Percentiles rank a stretch among this genome's conserved stretches.
These are phyloP conservation scores for Arabidopsis arenosa DNA, from an alignment of 345 rosid genomes.

Conservation along the genomic window DNA sequence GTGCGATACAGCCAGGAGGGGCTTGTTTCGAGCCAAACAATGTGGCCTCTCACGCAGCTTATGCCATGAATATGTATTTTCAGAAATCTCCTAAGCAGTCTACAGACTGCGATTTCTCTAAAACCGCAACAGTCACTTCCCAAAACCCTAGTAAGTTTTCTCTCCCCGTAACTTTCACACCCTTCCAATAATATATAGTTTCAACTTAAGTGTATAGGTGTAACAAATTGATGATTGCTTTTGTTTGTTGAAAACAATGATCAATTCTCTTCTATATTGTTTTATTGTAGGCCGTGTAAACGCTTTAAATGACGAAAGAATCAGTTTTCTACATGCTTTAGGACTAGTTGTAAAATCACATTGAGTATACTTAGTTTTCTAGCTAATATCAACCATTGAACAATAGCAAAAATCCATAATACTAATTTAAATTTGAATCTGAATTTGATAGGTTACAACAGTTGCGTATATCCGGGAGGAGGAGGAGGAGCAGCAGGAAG, in stretches of 20 bases:
- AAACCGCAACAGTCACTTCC: slow-evolving; percentile 69
- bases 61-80: slow-evolving; percentile 84
- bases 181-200: background rate
- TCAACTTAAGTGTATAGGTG: too few relatives aligned
- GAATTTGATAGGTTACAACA: slow-evolving; percentile 57
- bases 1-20: slow-evolving; percentile 80
- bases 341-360: background rate
- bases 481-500: slow-evolving; percentile 32
- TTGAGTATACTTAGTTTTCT: background rate
- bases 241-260: background rate
- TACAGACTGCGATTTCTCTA: slow-evolving; percentile 75
- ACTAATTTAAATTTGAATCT: background rate
- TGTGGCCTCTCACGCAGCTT: slow-evolving; percentile 74
- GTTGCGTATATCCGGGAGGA: slow-evolving; percentile 65
- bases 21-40: slow-evolving; percentile 83
- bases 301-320: background rate
- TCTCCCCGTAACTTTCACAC: background rate
- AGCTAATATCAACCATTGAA: background rate
- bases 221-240: background rate
- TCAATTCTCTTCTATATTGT: background rate
- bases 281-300: background rate
- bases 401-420: background rate
- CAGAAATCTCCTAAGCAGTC: slow-evolving; percentile 58
- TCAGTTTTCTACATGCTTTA: background rate
- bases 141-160: slow-evolving; percentile 73